Percentiles rank a stretch among this genome's conserved stretches.
Evolutionary conservation across 2,329 filamentous ascomycete genomes (phyloP).

Genomic region (Ophiostoma pallidulum): DNA sequence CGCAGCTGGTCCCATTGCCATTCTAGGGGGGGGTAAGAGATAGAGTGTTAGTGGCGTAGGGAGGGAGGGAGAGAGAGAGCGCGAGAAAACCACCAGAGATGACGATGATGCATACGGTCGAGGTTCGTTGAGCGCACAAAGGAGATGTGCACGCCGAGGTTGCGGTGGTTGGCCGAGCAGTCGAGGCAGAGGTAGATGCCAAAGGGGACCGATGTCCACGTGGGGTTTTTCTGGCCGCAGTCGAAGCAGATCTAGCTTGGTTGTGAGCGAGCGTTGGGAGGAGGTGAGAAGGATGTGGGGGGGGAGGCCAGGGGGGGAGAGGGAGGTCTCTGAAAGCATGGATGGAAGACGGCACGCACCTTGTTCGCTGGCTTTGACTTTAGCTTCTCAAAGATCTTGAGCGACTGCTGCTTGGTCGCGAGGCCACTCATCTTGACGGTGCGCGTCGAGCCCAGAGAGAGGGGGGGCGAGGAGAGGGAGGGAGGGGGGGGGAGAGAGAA

Average conservation of each 20-base stretch:
- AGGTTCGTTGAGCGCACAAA: constrained; percentile 98
- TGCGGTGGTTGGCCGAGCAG: constrained; percentile 93
- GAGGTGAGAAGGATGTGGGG: not conserved
- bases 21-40: constrained; percentile 43
- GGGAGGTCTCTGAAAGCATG: not conserved
- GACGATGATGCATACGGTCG: constrained; percentile 59
- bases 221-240: constrained; percentile 94
- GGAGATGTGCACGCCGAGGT: constrained; percentile 96
- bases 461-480: too few relatives aligned
- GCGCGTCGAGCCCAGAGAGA: too few relatives aligned
- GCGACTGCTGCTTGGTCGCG: constrained; percentile 88
- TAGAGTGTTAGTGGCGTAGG: not conserved
- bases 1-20: constrained; percentile 99
- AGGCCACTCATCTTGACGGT: constrained; percentile 50
- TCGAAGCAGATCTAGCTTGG: constrained; percentile 81
- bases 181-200: constrained; percentile 96
- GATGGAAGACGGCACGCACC: constrained; percentile 41
- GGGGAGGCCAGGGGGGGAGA: not conserved
- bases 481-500: not conserved
- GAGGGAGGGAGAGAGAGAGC: too few relatives aligned
- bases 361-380: constrained; percentile 93
- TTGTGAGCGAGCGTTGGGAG: too few relatives aligned
- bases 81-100: too few relatives aligned
- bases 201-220: constrained; percentile 95
- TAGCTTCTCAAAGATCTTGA: constrained; percentile 95